These are phyloP conservation scores for Sclerotinia sclerotiorum DNA, from an alignment of 2,329 filamentous ascomycete species.

Conservation along the genomic window DNA sequence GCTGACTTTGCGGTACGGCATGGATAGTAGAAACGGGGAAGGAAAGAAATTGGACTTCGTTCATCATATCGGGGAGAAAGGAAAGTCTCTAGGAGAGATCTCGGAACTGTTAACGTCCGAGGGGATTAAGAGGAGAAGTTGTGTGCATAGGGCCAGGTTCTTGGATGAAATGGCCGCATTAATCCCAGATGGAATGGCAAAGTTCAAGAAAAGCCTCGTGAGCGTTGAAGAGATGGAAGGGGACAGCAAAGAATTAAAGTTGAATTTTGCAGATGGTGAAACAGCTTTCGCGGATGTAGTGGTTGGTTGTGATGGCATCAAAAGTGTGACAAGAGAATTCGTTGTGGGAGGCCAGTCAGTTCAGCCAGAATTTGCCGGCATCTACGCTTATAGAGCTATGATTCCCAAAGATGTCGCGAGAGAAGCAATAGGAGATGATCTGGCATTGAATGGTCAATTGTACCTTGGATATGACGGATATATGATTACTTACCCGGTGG, in stretches of 20 bases:
- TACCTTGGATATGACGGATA: conserved; percentile 25
- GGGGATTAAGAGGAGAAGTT: conserved; percentile 7
- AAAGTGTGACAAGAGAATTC: conserved; percentile 53
- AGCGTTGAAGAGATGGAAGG: background rate
- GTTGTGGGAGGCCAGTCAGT: conserved; percentile 48
- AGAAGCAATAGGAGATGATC: conserved; percentile 49
- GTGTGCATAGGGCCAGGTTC: conserved; percentile 18
- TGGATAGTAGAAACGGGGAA: background rate
- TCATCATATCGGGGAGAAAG: conserved; percentile 1
- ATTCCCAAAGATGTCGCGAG: conserved; percentile 58
- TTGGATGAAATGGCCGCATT: conserved; percentile 16
- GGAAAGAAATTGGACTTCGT: conserved; percentile 1
- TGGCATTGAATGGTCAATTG: conserved; percentile 40
- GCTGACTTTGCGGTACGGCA: conserved; percentile 16
- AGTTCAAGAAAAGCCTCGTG: conserved; percentile 12
- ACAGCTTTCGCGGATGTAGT: conserved; percentile 46
- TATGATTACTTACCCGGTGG: conserved; percentile 26
- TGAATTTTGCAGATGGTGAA: conserved; percentile 18
- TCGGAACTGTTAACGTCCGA: background rate
- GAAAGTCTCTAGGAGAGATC: background rate
- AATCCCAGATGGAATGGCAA: conserved; percentile 11
- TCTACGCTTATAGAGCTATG: conserved; percentile 62
- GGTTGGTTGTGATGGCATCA: conserved; percentile 65
- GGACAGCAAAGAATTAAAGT: background rate
- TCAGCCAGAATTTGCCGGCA: conserved; percentile 49